Base-by-base conservation (phyloP, 768 basidiomycete genomes). In the Lyophyllum semitale region DNA sequence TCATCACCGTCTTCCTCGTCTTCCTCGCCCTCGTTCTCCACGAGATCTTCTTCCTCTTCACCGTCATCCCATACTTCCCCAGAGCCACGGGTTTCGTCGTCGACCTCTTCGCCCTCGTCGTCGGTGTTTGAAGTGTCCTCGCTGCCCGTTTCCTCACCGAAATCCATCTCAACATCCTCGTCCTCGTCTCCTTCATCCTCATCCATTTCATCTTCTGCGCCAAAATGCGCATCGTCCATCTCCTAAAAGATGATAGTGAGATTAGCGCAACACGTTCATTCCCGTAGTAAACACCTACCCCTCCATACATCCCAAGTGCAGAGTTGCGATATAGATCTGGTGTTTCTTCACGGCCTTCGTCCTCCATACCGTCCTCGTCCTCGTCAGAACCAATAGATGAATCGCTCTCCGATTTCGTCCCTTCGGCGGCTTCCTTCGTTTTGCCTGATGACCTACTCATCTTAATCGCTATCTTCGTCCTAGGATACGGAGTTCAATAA, bases 391-490 rank as follows among this genome's bases (percentile, higher is more conserved):
- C 70, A 44, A 73, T 67, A 43, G 84, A 85, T 1, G 80, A 75
- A 9, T 78, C 82, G 48, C 69, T 80, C 29, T 75, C 76, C 25
- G 72, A 73, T 61, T 81, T 72, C 46, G 70, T 68, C 22, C 80
- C 79, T 25, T 84, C 85, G 11, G 71, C 61, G 22, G 68, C 66
- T 22, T 85, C 87, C 64, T 89, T 90, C 40, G 63, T 72, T 70
- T 86, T 91, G 44, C 81, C 81, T 13, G 87, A 82, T 8, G 86
- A 78, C 38, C 88, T 84, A 46, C 93, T 96, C 92, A 98, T 95
- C 72, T 96, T 98, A 72, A 97, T 98, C n/a, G 96, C 95, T 51
- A 95, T 81, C 69, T 96, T 97, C 17, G 97, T 91, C 48, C 94
- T 96, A 43, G 23, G 26, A 20, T 2, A 51, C 2, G n/a, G 18